Conservation (phyloP, 805 yeast species). For the Zygotorulaspora sp. region DNA sequence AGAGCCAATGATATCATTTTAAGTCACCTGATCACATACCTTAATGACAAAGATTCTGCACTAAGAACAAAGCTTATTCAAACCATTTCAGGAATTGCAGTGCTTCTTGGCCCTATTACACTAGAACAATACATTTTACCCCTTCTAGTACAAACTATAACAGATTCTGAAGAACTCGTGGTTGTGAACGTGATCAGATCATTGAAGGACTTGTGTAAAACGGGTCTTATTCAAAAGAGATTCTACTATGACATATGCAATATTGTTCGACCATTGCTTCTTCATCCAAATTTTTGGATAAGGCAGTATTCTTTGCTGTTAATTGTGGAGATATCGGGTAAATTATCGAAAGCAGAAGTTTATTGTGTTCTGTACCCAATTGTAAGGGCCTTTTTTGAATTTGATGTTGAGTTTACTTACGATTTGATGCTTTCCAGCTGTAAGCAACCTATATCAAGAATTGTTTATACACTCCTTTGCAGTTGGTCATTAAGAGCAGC, state of each 20-base stretch:
- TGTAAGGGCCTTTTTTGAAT: conserved; percentile 66
- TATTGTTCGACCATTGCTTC: conserved; percentile 49
- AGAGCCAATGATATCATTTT: conserved; percentile 83
- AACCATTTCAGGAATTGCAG: conserved; percentile 66
- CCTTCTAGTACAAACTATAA: conserved; percentile 70
- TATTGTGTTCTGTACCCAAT: conserved; percentile 82
- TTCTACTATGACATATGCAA: conserved; percentile 53
- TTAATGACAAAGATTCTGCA: conserved; percentile 71
- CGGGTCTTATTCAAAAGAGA: conserved; percentile 51
- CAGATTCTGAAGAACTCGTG: conserved; percentile 80
- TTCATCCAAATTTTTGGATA: conserved; percentile 88
- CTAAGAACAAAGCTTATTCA: conserved; percentile 68
- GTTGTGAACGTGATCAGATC: conserved; percentile 62
- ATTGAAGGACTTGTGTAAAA: conserved; percentile 49
- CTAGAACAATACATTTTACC: conserved; percentile 88
- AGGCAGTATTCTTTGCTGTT: conserved; percentile 62
- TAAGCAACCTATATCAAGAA: conserved; percentile 61
- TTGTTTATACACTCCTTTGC: conserved; percentile 57
- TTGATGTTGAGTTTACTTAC: conserved; percentile 71
- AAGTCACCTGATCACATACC: conserved; percentile 85
- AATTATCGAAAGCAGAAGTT: conserved; percentile 68
- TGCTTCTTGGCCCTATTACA: conserved; percentile 74
- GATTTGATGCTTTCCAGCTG: conserved; percentile 61
- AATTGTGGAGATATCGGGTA: conserved; percentile 56
- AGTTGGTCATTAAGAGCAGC: conserved; percentile 68